These are phyloP conservation scores for Suillus sp. DNA, from an alignment of 768 basidiomycete genomes.

Conservation along the genomic window DNA sequence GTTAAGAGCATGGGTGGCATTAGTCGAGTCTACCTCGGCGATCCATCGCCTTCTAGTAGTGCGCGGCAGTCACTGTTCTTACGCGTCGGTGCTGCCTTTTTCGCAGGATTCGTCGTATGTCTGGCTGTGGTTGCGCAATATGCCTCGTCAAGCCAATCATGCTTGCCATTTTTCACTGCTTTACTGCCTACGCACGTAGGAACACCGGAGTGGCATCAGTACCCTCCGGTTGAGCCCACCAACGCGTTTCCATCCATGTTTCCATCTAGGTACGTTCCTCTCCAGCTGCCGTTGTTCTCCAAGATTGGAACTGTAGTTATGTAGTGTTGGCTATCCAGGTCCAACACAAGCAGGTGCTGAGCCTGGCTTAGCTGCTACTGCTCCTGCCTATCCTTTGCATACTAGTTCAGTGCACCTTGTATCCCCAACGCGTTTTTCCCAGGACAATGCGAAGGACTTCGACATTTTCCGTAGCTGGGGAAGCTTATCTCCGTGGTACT, in stretches of 20 bases:
- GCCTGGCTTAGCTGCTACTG: slow-evolving; percentile 51
- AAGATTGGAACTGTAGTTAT: slow-evolving; percentile 17
- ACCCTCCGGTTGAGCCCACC: slow-evolving; percentile 68
- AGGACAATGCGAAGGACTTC: slow-evolving; percentile 41
- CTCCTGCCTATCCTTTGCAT: slow-evolving; percentile 72
- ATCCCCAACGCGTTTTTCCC: slow-evolving; percentile 33
- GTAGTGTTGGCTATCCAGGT: slow-evolving; percentile 32
- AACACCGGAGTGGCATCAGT: slow-evolving; percentile 63
- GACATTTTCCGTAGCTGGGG: slow-evolving; percentile 76
- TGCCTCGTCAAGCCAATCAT: slow-evolving; percentile 5
- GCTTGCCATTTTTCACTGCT: slow-evolving; percentile 7
- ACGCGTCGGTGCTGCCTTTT: slow-evolving; percentile 15
- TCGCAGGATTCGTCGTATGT: slow-evolving; percentile 18
- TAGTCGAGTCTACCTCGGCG: neutral
- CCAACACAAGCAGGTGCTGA: slow-evolving; percentile 27
- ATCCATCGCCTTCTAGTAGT: neutral
- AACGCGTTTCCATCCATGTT: slow-evolving; percentile 69
- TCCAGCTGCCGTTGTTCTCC: neutral
- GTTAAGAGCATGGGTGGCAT: neutral
- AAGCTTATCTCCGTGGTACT: slow-evolving; percentile 80
- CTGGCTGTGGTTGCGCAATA: slow-evolving; percentile 16
- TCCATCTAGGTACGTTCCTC: slow-evolving; percentile 46
- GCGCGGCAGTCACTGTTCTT: slow-evolving; percentile 3
- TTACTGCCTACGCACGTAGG: slow-evolving; percentile 45
- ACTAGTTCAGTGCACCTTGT: slow-evolving; percentile 57